Conservation (phyloP, 2,329 filamentous ascomycete species). For the Gyromitra esculenta region DNA sequence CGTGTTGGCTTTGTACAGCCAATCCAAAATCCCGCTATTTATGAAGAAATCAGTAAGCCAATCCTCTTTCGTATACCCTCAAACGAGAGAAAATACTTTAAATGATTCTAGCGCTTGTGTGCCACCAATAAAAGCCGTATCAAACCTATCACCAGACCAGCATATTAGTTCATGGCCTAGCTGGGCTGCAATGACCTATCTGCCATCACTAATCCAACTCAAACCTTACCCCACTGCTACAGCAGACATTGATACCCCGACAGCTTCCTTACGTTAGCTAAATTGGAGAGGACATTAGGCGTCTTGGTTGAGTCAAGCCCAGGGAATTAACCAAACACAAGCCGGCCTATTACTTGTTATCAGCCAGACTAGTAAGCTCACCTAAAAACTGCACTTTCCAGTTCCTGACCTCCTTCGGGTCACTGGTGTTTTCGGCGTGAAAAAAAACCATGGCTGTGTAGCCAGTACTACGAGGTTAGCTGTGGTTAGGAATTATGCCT, state of each 20-base stretch:
- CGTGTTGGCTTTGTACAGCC: slow-evolving; percentile 74
- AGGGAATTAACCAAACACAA: background rate
- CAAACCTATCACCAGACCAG: slow-evolving; percentile 58
- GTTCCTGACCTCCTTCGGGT: slow-evolving; percentile 56
- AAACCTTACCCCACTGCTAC: slow-evolving; percentile 43
- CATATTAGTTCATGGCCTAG: slow-evolving; percentile 6
- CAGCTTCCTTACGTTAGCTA: slow-evolving; percentile 35
- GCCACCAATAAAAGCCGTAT: slow-evolving; percentile 81
- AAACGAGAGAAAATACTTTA: slow-evolving; percentile 28
- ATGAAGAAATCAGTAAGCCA: slow-evolving; percentile 64
- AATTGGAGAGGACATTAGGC: background rate
- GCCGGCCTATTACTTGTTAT: background rate
- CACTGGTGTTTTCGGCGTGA: slow-evolving; percentile 55
- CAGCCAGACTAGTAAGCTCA: background rate
- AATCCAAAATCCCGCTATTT: slow-evolving; percentile 72
- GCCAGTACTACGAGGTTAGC: background rate
- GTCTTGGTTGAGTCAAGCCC: background rate
- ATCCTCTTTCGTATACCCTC: background rate
- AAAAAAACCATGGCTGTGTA: slow-evolving; percentile 39
- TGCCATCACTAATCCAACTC: background rate
- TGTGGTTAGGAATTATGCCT: slow-evolving; percentile 17
- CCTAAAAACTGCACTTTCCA: slow-evolving; percentile 57
- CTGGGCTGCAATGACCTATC: background rate
- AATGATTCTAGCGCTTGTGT: slow-evolving; percentile 69
- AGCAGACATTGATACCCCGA: slow-evolving; percentile 50